Percentiles rank a stretch among this genome's conserved stretches.
Evolutionary conservation across 2,329 filamentous ascomycete species (phyloP).

Genomic region (Colletotrichum tamarilloi): DNA sequence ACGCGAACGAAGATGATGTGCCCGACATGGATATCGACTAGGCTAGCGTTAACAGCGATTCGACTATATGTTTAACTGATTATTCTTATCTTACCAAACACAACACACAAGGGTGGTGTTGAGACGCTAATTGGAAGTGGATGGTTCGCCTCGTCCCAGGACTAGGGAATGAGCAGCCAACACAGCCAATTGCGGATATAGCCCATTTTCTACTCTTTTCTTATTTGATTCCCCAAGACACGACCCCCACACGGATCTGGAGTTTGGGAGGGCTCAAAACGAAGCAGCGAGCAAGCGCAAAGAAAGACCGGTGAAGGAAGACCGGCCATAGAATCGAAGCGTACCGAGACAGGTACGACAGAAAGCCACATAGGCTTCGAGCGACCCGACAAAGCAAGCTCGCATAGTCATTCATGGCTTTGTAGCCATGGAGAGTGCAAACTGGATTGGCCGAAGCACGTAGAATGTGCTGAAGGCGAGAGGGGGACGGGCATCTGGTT

Average conservation of each 20-base stretch:
- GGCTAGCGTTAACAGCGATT: neutral
- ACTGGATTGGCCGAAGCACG: neutral
- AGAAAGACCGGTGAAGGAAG: neutral
- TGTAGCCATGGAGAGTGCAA: neutral
- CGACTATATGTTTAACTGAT: neutral
- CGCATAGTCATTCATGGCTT: neutral
- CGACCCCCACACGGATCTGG: neutral
- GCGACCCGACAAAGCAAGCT: neutral
- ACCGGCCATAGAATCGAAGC: neutral
- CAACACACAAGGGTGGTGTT: neutral
- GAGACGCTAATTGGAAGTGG: neutral
- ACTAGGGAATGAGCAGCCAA: neutral
- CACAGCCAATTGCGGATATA: neutral
- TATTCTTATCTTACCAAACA: too few species aligned
- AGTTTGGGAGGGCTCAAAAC: slow-evolving; percentile 2
- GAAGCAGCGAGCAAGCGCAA: neutral
- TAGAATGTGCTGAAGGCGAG: neutral
- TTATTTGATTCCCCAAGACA: slow-evolving; percentile 7
- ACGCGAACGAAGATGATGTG: slow-evolving; percentile 45
- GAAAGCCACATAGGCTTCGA: slow-evolving; percentile 2
- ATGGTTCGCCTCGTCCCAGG: neutral
- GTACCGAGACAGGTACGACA: neutral
- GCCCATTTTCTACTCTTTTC: neutral
- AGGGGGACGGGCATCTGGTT: neutral
- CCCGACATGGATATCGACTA: slow-evolving; percentile 54